Conservation (phyloP, 257 asterid species). For the Plantago major region DNA sequence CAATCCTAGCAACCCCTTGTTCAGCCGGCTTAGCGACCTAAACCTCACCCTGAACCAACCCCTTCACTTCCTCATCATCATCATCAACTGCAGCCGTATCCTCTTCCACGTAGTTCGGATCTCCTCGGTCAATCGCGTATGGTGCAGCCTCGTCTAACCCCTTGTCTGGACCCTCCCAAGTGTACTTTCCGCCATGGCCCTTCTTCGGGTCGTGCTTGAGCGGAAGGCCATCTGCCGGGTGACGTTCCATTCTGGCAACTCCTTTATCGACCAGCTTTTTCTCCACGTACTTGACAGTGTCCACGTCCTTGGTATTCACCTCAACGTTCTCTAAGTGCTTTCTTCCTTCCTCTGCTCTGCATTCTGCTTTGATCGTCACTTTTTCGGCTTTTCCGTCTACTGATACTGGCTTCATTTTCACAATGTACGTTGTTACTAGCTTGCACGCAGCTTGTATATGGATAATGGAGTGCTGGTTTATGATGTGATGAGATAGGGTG, state of each 20-base stretch:
- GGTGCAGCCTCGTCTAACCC: constrained; percentile 37
- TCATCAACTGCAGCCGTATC: constrained; percentile 18
- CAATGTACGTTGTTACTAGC: no score
- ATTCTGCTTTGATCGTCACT: constrained; percentile 36
- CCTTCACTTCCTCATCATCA: constrained; percentile 34
- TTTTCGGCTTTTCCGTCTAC: constrained; percentile 31
- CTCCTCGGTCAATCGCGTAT: constrained; percentile 38
- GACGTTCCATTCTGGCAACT: constrained; percentile 59
- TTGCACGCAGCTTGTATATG: no score
- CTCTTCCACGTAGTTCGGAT: constrained; percentile 56
- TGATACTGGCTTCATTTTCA: constrained; percentile 40
- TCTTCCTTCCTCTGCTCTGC: constrained; percentile 44
- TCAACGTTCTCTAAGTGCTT: constrained; percentile 50
- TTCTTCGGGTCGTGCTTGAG: constrained; percentile 65
- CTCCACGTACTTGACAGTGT: constrained; percentile 44
- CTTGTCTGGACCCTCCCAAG: constrained; percentile 55
- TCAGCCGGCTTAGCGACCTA: constrained; percentile 39
- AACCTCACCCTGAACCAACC: constrained; percentile 36
- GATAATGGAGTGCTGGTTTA: no score
- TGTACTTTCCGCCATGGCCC: constrained; percentile 68
- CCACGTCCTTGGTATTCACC: constrained; percentile 33
- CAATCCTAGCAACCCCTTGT: constrained; percentile 44
- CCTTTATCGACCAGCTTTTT: constrained; percentile 48
- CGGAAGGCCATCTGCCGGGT: constrained; percentile 72
- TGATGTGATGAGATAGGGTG: no score